Conservation (phyloP, 225 moss, liverwort and hornwort genomes). For the Pseudisothecium myosuroides region DNA sequence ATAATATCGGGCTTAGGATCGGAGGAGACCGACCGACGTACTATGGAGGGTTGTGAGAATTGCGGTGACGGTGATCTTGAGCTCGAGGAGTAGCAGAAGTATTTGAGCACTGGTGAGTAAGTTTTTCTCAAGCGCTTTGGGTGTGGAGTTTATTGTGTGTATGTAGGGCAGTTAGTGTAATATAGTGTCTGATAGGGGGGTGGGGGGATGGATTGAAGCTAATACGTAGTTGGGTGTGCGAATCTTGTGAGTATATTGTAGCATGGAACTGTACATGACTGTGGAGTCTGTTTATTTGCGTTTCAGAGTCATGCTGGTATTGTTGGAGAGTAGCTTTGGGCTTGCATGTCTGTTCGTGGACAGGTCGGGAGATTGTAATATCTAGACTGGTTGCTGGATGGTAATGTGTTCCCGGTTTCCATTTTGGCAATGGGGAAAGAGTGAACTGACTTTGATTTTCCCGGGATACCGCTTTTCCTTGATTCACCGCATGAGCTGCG, state of each 20-base stretch:
- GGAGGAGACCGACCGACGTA: neutral
- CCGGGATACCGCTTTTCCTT: neutral
- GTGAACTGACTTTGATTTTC: neutral
- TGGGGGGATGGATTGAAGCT: neutral
- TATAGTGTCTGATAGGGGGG: too few species aligned
- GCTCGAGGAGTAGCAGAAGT: neutral
- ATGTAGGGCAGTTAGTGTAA: neutral
- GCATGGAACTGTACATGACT: neutral
- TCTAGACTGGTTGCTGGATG: neutral
- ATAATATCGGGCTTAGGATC: too few species aligned
- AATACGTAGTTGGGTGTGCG: neutral
- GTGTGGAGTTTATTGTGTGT: neutral
- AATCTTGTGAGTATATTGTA: neutral
- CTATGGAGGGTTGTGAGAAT: neutral
- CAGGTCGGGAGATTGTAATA: neutral
- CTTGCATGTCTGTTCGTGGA: neutral
- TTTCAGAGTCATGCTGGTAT: neutral
- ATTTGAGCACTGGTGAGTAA: neutral
- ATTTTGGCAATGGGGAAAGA: neutral
- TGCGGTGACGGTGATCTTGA: neutral
- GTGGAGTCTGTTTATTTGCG: too few species aligned
- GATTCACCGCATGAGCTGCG: neutral
- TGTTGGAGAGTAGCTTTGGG: neutral
- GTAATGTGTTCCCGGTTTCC: neutral
- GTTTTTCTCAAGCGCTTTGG: neutral